Evolutionary conservation across 139 green algal genomes (phyloP).

Genomic region (Chlamydomonas sp.): DNA sequence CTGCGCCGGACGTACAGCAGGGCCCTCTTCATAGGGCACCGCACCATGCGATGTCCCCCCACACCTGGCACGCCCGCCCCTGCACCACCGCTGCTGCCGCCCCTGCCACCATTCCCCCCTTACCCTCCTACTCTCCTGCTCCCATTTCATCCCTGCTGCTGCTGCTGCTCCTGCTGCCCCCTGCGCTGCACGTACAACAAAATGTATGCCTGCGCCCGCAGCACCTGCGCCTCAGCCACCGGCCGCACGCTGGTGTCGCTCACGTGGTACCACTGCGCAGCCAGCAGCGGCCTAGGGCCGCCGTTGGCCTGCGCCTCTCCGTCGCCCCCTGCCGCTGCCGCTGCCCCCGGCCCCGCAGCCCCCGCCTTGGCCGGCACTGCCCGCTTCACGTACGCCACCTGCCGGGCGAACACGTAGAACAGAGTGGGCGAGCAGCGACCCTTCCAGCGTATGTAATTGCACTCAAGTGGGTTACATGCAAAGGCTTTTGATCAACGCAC

Average conservation of each 20-base stretch:
- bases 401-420: background rate
- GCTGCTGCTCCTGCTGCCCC: background rate
- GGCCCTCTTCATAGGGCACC: no score
- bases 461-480: no score
- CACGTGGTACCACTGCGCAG: constrained; percentile 42
- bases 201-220: constrained; percentile 55
- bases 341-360: background rate
- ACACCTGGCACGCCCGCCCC: background rate
- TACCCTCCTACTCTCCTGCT: background rate
- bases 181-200: constrained; percentile 47
- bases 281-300: background rate
- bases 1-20: no score
- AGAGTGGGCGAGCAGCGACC: no score
- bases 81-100: background rate
- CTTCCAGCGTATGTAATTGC: no score
- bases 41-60: background rate
- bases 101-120: background rate
- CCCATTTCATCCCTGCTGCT: background rate
- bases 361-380: background rate
- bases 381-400: constrained; percentile 68
- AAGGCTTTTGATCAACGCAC: no score
- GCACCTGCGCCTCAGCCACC: constrained; percentile 47
- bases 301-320: background rate
- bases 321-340: background rate
- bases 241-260: constrained; percentile 42